phyloP scores from a whole-genome alignment of 345 rosid genomes.

The Eucalyptus decipiens region DNA sequence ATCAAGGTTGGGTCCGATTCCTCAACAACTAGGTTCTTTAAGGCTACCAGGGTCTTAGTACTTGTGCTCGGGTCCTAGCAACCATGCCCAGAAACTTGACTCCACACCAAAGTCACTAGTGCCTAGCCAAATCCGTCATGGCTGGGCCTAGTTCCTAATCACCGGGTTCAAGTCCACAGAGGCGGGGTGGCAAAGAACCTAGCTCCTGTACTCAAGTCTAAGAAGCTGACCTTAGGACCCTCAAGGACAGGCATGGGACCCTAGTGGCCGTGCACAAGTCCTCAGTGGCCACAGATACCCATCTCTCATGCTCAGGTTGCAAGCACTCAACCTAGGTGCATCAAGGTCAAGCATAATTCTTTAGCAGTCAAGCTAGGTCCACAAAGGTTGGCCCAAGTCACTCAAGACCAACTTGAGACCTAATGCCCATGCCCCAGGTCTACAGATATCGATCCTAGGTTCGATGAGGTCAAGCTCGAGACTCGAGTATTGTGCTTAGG shows the following conservation, averaged over 20 bases:
- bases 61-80: accelerated
- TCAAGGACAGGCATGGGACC: neutral
- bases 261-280: neutral
- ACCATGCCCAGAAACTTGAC: neutral
- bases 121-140: neutral
- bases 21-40: neutral
- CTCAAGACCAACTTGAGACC: neutral
- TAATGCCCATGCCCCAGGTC: accelerated
- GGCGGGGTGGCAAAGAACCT: neutral
- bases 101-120: neutral
- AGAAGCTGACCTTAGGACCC: neutral
- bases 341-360: accelerated
- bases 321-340: neutral
- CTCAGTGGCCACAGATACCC: accelerated
- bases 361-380: accelerated
- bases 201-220: neutral
- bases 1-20: neutral
- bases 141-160: neutral
- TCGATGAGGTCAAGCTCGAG: neutral
- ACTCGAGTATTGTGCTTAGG: neutral
- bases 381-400: neutral
- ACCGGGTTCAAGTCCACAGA: accelerated
- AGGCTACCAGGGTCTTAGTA: accelerated
- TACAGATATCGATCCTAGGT: accelerated
- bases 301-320: neutral